Conservation (phyloP, 352 stramenopile genomes). For the Globisporangium ultimum region DNA sequence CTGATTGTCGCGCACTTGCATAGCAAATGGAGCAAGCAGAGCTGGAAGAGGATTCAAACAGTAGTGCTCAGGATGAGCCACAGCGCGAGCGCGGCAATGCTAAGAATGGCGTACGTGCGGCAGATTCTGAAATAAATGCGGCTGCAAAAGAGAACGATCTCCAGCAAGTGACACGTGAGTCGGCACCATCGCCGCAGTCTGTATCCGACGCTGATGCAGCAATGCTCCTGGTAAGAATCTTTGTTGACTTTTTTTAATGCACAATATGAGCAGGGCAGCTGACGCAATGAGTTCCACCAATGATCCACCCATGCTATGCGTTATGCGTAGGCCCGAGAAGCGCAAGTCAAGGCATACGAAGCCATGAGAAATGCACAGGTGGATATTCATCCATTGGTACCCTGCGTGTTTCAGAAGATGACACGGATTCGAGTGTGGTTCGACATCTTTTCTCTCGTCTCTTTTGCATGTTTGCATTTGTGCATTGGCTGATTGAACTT, state of each 20-base stretch:
- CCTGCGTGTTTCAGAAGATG: background rate
- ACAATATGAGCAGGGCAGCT: too few species aligned
- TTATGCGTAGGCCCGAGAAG: slow-evolving; percentile 18
- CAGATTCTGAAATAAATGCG: background rate
- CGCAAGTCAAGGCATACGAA: slow-evolving; percentile 23
- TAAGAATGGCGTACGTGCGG: background rate
- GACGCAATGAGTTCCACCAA: too few species aligned
- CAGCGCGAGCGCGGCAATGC: background rate
- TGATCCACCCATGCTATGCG: background rate
- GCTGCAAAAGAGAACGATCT: background rate
- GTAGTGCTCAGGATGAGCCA: background rate
- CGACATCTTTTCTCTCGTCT: slow-evolving; percentile 6
- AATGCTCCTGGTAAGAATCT: slow-evolving; percentile 11
- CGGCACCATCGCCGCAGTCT: background rate
- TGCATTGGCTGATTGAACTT: background rate
- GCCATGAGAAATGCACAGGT: slow-evolving; percentile 24
- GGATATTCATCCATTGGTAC: background rate
- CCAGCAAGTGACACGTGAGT: background rate
- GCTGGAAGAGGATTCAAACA: slow-evolving; percentile 12
- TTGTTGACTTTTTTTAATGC: background rate
- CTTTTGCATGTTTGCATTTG: slow-evolving; percentile 2
- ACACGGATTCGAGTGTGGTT: background rate
- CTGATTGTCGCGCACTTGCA: background rate
- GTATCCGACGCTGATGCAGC: slow-evolving; percentile 13
- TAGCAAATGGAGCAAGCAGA: slow-evolving; percentile 24